A percentile compares a stretch with the other conserved stretches of the same genome.
phyloP scores from a whole-genome alignment of 2,329 filamentous ascomycete genomes.

The Fusarium circinatum region DNA sequence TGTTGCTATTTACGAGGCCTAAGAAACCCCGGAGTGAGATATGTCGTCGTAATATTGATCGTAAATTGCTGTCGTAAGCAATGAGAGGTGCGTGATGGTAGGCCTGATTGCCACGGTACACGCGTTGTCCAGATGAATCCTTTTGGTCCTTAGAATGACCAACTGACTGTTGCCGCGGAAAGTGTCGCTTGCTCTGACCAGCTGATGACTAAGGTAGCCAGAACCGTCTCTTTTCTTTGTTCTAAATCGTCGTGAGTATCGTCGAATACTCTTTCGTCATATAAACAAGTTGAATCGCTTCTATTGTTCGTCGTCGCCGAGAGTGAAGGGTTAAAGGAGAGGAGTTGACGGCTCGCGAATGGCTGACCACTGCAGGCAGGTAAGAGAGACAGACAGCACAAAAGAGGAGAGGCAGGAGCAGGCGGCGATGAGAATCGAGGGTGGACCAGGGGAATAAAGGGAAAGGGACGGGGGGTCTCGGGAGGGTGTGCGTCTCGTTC shows the following conservation, averaged over 20 bases:
- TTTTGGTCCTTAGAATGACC: slow-evolving; percentile 16
- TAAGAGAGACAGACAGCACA: slow-evolving; percentile 21
- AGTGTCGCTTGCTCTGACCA: slow-evolving; percentile 7
- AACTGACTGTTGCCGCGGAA: slow-evolving; percentile 30
- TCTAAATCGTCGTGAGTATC: slow-evolving; percentile 18
- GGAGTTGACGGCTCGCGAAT: slow-evolving; percentile 37
- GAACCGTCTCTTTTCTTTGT: background rate
- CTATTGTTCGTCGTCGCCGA: slow-evolving; percentile 22
- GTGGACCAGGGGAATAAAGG: slow-evolving; percentile 50
- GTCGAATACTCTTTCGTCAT: slow-evolving; percentile 20
- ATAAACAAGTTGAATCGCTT: slow-evolving; percentile 19
- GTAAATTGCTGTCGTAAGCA: slow-evolving; percentile 43
- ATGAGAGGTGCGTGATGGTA: slow-evolving; percentile 38
- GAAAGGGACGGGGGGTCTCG: slow-evolving; percentile 48
- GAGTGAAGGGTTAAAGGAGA: slow-evolving; percentile 29
- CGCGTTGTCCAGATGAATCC: slow-evolving; percentile 33
- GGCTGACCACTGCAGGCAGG: slow-evolving; percentile 29
- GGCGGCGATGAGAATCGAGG: slow-evolving; percentile 44
- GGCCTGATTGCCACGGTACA: slow-evolving; percentile 42
- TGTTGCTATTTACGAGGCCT: slow-evolving; percentile 33
- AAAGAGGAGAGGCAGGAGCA: slow-evolving; percentile 39
- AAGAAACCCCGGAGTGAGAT: slow-evolving; percentile 16
- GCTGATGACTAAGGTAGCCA: slow-evolving; percentile 27
- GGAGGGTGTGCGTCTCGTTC: slow-evolving; percentile 46
- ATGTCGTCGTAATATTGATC: slow-evolving; percentile 40